These are phyloP conservation scores for Colletotrichum magnum DNA, from an alignment of 2,329 filamentous ascomycete genomes.

Conservation along the genomic window DNA sequence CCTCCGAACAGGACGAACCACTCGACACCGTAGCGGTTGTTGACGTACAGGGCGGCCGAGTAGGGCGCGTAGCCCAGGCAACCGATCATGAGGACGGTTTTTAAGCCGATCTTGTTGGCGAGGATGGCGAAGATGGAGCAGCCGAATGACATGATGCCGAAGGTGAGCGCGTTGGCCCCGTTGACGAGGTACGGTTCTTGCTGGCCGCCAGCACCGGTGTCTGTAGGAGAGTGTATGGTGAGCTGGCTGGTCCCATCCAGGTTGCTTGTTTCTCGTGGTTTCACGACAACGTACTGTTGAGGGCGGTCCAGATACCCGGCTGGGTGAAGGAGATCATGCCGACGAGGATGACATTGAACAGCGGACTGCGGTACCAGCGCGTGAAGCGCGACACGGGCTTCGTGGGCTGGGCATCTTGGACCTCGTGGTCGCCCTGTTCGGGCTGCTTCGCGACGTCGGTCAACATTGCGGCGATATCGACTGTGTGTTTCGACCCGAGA, in stretches of 20 bases:
- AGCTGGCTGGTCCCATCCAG: no score
- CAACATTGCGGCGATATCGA: slow-evolving; percentile 21
- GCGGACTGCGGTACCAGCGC: slow-evolving; percentile 58
- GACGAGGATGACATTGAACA: slow-evolving; percentile 62
- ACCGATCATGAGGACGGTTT: slow-evolving; percentile 56
- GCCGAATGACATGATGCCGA: slow-evolving; percentile 65
- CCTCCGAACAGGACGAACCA: slow-evolving; percentile 61
- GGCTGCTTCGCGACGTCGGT: slow-evolving; percentile 29
- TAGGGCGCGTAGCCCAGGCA: slow-evolving; percentile 60
- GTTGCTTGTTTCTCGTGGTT: background rate
- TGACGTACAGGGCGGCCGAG: slow-evolving; percentile 58
- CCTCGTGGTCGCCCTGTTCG: slow-evolving; percentile 26
- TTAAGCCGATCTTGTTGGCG: slow-evolving; percentile 53
- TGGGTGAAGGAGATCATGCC: slow-evolving; percentile 61
- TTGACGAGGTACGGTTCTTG: slow-evolving; percentile 78
- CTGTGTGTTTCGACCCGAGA: background rate
- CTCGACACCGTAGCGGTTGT: slow-evolving; percentile 58
- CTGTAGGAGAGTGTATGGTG: slow-evolving; percentile 13
- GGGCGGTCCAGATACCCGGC: slow-evolving; percentile 62
- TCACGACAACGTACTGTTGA: slow-evolving; percentile 51
- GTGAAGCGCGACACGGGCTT: slow-evolving; percentile 49
- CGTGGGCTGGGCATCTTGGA: slow-evolving; percentile 22
- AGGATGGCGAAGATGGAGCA: slow-evolving; percentile 57
- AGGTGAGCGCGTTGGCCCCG: slow-evolving; percentile 78
- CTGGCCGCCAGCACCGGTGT: slow-evolving; percentile 74